Base-by-base conservation (phyloP, 208 protist genomes). In the Trypanosomatidae sp. region DNA sequence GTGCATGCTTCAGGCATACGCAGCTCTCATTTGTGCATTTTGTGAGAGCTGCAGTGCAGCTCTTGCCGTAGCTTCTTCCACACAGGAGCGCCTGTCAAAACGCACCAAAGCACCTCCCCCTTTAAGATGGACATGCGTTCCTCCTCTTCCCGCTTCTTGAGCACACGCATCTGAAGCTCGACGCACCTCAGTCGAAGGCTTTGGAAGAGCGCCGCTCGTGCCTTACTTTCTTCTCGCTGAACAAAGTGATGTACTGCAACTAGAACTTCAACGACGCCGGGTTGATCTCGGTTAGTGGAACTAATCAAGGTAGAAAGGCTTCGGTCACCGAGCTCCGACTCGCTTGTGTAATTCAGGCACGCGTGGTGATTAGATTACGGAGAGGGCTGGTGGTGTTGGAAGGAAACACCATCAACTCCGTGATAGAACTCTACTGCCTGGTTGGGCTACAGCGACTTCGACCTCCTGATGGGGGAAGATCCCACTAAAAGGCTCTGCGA, bases 51-150 rank as follows among this genome's bases (percentile, higher is more conserved):
- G 36, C 36, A 43, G 44, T 62, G 56, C 52, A 84, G n/a, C n/a
- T 39, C 41, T 7, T 82, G 64, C 65, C 50, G 69, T 22, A 76
- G 69, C 19, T 44, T 52, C 49, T 77, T 66, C 46, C 66, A 79
- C 7, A 52, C 71, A 7, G 76, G 74, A 22, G 71, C 47, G 7
- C 75, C 78, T 19, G 76, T 75, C 33, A 66, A 62, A 7, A 84
- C 56, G 25, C 72, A 77, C 83, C 82, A 85, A 56, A 82, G 56
- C 39, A 86, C 74, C 72, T 82, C 77, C 43, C 86, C 83, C 62
- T 73, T 81, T 36, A 88, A 30, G 19, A 88, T 81, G 1, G 65
- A 49, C 55, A 81, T 73, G 28, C 82, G 77, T 10, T 55, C 69
- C 30, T 70, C 71, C 36, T 82, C 70, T 67, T 87, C 82, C 67